phyloP scores from a whole-genome alignment of 2,329 filamentous ascomycete species.

The Diplodia mutila region DNA sequence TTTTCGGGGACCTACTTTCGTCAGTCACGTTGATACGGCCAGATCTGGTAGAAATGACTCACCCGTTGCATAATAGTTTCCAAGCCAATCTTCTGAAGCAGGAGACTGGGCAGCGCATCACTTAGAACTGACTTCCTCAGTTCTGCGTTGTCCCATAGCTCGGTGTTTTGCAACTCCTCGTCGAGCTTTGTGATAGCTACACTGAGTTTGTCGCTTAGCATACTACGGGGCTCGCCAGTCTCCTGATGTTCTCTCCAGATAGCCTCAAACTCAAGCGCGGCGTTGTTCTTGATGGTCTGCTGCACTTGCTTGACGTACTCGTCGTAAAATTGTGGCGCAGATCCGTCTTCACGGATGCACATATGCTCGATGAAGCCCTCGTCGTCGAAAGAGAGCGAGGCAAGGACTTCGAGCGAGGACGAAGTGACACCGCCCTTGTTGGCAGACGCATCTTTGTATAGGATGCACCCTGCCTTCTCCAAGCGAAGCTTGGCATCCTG shows the following conservation, averaged over 20 bases:
- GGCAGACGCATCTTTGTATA: conserved; percentile 97
- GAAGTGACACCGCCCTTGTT: conserved; percentile 99
- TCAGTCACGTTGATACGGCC: conserved; percentile 25
- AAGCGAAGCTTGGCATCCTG: conserved; percentile 96
- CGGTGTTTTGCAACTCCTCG: conserved; percentile 91
- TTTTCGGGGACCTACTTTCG: conserved; percentile 73
- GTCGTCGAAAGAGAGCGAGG: conserved; percentile 93
- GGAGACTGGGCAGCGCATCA: conserved; percentile 82
- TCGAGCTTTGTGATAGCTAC: conserved; percentile 94
- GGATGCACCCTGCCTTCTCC: conserved; percentile 89
- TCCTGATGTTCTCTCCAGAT: conserved; percentile 94
- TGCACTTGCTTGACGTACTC: conserved; percentile 92
- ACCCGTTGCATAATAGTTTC: conserved; percentile 83
- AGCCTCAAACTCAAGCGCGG: conserved; percentile 91
- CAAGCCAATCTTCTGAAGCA: conserved; percentile 87
- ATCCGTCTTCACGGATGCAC: conserved; percentile 79
- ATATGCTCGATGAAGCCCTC: conserved; percentile 87
- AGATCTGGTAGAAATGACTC: conserved; percentile 39
- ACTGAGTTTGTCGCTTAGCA: conserved; percentile 90
- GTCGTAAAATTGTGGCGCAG: conserved; percentile 87
- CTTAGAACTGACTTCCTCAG: conserved; percentile 77
- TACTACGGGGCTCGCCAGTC: conserved; percentile 77
- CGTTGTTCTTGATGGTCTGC: conserved; percentile 86
- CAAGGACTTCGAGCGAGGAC: conserved; percentile 93
- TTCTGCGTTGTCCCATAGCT: conserved; percentile 82